Evolutionary conservation across 2,329 filamentous ascomycete species (phyloP), one percentile per base, ranked within the genome.

Genomic region (Ophiostoma pallidulum): DNA sequence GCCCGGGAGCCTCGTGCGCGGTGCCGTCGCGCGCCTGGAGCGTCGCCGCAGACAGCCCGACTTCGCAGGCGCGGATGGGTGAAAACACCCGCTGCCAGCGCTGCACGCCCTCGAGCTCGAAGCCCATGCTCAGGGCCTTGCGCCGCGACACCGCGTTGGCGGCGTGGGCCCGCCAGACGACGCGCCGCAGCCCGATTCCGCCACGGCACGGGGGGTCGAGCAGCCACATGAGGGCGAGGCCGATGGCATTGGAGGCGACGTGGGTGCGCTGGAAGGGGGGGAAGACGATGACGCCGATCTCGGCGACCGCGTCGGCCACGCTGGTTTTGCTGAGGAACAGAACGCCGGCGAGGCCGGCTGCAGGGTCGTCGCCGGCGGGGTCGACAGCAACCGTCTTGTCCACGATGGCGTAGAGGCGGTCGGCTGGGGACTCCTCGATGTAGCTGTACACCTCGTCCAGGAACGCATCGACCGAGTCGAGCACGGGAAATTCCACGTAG

Each of bases 261-360:
- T 50, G 48, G 8, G 48, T 24, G 14, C 38, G 43, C 8, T 46
- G 48, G 20, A 46, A 50, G 4, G 42, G 24, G 1, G 48, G 48
- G 18, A 50, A 50, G 26, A 50, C 24, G 18, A 50, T 5, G 32
- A 26, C 19, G 38, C 48, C 48, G 8, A 50, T 29, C 32, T 46
- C 42, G 4, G 47, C 37, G 28, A 3, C n/a, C 9, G 36, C 44
- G 4, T 26, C n/a, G 26, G 3, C 28, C 20, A 6, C 7, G 6
- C 12, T 24, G 22, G 37, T 35, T 16, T 39, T 28, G 14, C 7
- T 40, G 33, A 49, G 22, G 4, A 36, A 35, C 3, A 49, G 10
- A 4, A 41, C 35, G 5, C 47, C 47, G 8, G 47, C 47, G 10
- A 44, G 26, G 41, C 29, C 33, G 26, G 19, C 29, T 6, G 8